Evolutionary conservation across 2,329 filamentous ascomycete genomes (phyloP), one percentile per base, ranked within the genome.

Genomic region (Colletotrichum sp.): DNA sequence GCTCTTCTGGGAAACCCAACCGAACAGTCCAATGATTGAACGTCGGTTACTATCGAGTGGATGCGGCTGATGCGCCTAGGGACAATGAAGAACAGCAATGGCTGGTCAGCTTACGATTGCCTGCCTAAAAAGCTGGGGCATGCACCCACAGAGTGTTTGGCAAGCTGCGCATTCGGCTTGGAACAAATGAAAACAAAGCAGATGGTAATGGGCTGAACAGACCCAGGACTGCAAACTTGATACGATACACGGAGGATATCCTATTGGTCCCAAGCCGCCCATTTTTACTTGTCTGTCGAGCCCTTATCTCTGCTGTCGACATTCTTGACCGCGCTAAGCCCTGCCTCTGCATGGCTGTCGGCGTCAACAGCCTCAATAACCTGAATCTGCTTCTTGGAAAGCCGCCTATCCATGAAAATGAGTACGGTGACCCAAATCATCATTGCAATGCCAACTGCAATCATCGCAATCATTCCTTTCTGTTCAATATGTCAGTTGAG

Each of bases 401-500:
- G 34, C 8, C 55, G 24, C 12, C 28, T 61, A 6, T 70, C 67
- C 21, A 39, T 32, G 5, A 34, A 30, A 6, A 61, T 16, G 15
- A 63, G 34, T 1, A 63, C 57, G 12, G 24, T 63, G 13, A 69
- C 67, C 67, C 67, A 69, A n/a, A 69, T 69, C 24, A 39, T 24
- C 67, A 69, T 69, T 13, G 34, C 18, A 9, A n/a, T 4, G 6
- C 67, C 67, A 15, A 69, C 67, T 1, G 34, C 34, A 30, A 69
- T 69, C 67, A 69, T 69, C 10, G 26, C 52, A 30, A 69, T 43
- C 67, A 69, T 69, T 43, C 67, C 67, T 69, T 61, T 69, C 67
- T 69, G 9, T 13, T n/a, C 4, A 18, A 8, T 3, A 21, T 43
- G 26, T 69, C 12, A 69, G 67, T 28, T 7, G 13, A 18, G 9